Conservation (phyloP, 1,284 basidiomycete species). For the Ceratobasidium sp. region DNA sequence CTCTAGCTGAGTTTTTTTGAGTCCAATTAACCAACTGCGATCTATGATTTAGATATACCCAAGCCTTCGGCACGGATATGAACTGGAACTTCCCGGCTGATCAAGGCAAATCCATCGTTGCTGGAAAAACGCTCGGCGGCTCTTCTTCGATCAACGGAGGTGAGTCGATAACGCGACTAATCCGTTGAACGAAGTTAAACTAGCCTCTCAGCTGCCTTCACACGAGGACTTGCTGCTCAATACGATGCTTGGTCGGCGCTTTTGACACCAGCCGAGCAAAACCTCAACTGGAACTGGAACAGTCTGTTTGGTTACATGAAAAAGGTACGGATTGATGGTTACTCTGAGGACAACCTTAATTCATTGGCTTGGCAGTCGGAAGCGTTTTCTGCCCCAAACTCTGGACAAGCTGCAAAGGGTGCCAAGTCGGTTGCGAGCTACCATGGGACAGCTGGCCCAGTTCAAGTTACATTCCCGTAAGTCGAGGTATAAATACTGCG, state of each 20-base stretch:
- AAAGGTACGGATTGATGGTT: slow-evolving; percentile 58
- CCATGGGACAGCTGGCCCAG: slow-evolving; percentile 69
- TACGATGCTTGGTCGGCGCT: slow-evolving; percentile 70
- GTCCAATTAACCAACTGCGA: no score
- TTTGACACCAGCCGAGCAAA: slow-evolving; percentile 64
- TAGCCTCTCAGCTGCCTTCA: slow-evolving; percentile 51
- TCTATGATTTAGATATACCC: slow-evolving; percentile 11
- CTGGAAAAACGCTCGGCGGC: slow-evolving; percentile 73
- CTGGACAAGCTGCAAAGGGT: slow-evolving; percentile 64
- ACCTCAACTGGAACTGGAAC: slow-evolving; percentile 69
- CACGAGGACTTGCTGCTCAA: slow-evolving; percentile 69
- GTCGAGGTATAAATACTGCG: slow-evolving; percentile 31
- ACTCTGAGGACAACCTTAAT: background rate
- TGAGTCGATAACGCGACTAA: slow-evolving; percentile 57
- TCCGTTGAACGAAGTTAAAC: background rate
- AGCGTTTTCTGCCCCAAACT: slow-evolving; percentile 68
- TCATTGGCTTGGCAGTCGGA: slow-evolving; percentile 60
- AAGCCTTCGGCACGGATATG: slow-evolving; percentile 64
- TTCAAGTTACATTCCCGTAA: slow-evolving; percentile 63
- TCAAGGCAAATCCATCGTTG: slow-evolving; percentile 63
- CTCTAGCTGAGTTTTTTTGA: background rate
- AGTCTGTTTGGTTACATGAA: slow-evolving; percentile 68
- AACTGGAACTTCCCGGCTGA: slow-evolving; percentile 68
- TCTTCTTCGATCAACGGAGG: slow-evolving; percentile 73
- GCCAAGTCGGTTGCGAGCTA: slow-evolving; percentile 62